Conservation (phyloP, 768 basidiomycete genomes). For the Pleurotus djamor region DNA sequence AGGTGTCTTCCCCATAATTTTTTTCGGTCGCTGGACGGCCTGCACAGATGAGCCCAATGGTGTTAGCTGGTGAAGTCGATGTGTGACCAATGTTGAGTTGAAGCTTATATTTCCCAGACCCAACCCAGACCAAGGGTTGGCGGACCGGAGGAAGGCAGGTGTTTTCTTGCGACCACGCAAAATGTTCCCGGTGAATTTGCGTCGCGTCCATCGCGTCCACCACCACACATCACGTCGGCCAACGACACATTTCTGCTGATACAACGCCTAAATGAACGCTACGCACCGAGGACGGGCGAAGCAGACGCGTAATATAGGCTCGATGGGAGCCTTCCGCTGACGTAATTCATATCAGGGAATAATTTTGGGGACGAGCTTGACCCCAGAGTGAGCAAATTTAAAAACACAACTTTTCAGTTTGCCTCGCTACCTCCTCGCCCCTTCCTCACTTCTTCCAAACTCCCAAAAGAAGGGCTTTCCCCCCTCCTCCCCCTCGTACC, state of each 20-base stretch:
- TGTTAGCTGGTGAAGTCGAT: too few species aligned
- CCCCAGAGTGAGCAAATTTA: constrained; percentile 7
- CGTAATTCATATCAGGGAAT: constrained; percentile 5
- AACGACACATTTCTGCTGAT: not conserved
- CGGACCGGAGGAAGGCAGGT: too few species aligned
- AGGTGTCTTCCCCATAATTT: too few species aligned
- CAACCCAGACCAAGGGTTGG: too few species aligned
- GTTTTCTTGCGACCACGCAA: too few species aligned
- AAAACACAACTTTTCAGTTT: not conserved
- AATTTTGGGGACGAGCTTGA: constrained; percentile 8
- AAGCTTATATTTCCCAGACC: too few species aligned
- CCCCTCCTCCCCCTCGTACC: constrained; percentile 8
- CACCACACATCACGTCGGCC: too few species aligned
- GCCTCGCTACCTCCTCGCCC: not conserved
- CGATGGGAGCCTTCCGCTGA: not conserved
- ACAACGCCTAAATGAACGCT: not conserved
- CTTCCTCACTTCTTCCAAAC: not conserved
- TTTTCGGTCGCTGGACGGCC: too few species aligned
- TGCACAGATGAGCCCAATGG: too few species aligned
- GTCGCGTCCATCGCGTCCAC: too few species aligned
- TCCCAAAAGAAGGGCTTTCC: constrained; percentile 2
- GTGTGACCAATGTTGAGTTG: too few species aligned
- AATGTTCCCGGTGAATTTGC: too few species aligned
- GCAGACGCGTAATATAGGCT: not conserved
- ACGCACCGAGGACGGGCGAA: not conserved